Base-by-base conservation (phyloP, 2,329 filamentous ascomycete species). In the Trichoderma guizhouense region DNA sequence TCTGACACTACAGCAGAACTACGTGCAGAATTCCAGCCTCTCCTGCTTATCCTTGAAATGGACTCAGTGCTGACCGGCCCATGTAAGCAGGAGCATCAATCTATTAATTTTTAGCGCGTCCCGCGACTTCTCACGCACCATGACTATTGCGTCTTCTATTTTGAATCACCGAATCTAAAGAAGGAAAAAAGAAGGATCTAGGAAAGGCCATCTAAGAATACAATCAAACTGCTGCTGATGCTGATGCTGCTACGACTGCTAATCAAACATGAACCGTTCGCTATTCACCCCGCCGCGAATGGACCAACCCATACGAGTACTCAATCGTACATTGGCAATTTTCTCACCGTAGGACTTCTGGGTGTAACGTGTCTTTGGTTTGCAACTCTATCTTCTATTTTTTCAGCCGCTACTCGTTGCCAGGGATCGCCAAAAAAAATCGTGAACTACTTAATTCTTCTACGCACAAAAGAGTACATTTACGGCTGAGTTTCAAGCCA, bases 281-380 rank as follows among this genome's bases (percentile, higher is more conserved):
- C 28, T 53, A 36, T 26, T 21, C 26, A n/a, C 36, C 67, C 55
- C 39, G 47, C 28, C 51, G 15, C 36, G 24, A 9, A 69, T 32
- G 57, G 55, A 36, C 32, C 36, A 69, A 26, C 32, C 55, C 57
- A 57, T 60, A 60, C 7, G 12, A 36, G 24, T 32, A 9, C 34
- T 63, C 36, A 3, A 43, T 34, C 32, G 32, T 34, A 21, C 57
- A n/a, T 32, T 34, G 14, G 18, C 24, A 51, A 58, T 28, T 11
- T 15, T 51, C n/a, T 69, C 55, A 21, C 57, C 21, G 67, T 32
- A 69, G 28, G 34, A 30, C 67, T 24, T 36, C 34, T 24, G 15
- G 26, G 67, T 69, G 67, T 53, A 69, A 69, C 55, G 67, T 69
- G 57, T 34, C 67, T 62, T 69, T 28, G 39, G 39, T 53, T 15